Evolutionary conservation across 495 filamentous ascomycete species (phyloP).

Genomic region (Pyronema domesticum): DNA sequence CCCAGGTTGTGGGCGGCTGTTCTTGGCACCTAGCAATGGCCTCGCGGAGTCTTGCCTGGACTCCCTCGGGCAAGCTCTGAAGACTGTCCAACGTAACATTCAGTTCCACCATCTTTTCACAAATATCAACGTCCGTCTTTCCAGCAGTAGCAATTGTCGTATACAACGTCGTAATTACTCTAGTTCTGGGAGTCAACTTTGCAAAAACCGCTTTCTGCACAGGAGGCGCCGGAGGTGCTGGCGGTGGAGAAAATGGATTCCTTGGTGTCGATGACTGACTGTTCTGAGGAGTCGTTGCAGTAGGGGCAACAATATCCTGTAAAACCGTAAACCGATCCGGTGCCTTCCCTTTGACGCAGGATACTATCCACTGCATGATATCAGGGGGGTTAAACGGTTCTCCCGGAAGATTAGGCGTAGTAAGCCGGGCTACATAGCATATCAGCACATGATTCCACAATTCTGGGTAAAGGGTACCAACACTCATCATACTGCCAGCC

Average conservation of each 20-base stretch:
- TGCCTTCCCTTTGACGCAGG: conserved; percentile 36
- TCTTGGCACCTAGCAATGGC: conserved; percentile 67
- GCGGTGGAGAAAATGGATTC: conserved; percentile 22
- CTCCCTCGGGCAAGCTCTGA: conserved; percentile 68
- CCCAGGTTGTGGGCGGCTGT: conserved; percentile 62
- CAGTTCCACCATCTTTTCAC: conserved; percentile 43
- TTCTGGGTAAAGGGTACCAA: conserved; percentile 2
- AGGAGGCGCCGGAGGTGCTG: conserved; percentile 13
- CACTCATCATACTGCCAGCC: conserved; percentile 44
- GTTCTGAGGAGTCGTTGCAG: conserved; percentile 27
- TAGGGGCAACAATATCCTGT: conserved; percentile 34
- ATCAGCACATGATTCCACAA: not conserved
- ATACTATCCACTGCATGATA: conserved; percentile 45
- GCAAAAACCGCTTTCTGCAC: conserved; percentile 21
- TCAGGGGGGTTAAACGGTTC: conserved; percentile 52
- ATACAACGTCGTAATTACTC: conserved; percentile 42
- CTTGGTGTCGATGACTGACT: conserved; percentile 21
- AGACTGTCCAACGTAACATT: conserved; percentile 40
- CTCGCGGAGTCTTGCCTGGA: conserved; percentile 63
- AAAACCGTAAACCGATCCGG: conserved; percentile 41
- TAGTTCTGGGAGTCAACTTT: conserved; percentile 44
- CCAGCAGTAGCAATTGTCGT: conserved; percentile 22
- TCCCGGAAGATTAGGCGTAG: conserved; percentile 29
- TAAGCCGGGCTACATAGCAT: conserved; percentile 26
- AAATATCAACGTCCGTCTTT: conserved; percentile 31